Evolutionary conservation across 2,329 filamentous ascomycete species (phyloP).

Genomic region (Phaeosphaeriaceae sp.): DNA sequence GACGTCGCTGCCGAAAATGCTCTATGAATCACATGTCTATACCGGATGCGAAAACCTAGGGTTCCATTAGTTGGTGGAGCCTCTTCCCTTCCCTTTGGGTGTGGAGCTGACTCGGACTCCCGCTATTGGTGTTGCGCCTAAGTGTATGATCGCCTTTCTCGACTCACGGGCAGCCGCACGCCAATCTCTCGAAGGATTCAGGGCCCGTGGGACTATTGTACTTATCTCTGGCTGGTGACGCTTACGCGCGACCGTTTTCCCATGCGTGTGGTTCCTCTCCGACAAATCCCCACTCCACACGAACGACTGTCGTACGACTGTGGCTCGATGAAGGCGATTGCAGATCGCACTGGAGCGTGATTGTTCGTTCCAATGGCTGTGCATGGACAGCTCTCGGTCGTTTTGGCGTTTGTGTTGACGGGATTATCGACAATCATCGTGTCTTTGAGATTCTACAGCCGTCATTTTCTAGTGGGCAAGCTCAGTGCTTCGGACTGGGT

Average conservation of each 20-base stretch:
- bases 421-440: constrained; percentile 38
- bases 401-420: constrained; percentile 34
- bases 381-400: constrained; percentile 30
- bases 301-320: constrained; percentile 7
- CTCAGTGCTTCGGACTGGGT: constrained; percentile 38
- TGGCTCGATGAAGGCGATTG: constrained; percentile 1
- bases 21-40: not conserved
- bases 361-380: constrained; percentile 20
- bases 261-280: not conserved
- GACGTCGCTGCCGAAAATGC: not conserved
- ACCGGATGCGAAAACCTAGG: constrained; percentile 5
- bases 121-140: constrained; percentile 1
- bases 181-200: not conserved
- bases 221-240: not conserved
- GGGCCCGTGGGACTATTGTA: not conserved
- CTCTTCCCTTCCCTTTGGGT: not conserved
- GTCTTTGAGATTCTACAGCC: constrained; percentile 39
- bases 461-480: constrained; percentile 34
- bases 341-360: not conserved
- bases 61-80: not conserved
- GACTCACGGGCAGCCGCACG: not conserved
- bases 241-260: not conserved
- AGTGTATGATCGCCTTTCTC: constrained; percentile 4
- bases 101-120: constrained; percentile 18
- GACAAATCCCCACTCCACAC: not conserved